Percentiles rank a stretch among this genome's conserved stretches.
These are phyloP conservation scores for Jacaranda copaia DNA, from an alignment of 257 asterid genomes.

Conservation along the genomic window DNA sequence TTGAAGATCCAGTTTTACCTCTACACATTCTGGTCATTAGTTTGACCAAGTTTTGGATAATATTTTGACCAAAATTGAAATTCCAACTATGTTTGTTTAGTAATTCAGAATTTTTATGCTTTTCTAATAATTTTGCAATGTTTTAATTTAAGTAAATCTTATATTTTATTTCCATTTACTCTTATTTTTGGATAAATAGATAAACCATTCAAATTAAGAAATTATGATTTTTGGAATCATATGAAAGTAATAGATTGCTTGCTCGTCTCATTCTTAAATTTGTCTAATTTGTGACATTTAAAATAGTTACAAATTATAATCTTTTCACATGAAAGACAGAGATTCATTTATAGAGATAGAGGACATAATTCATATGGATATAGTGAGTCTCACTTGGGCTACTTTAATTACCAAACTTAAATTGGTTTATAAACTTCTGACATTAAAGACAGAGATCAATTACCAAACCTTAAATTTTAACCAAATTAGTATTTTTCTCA, in stretches of 20 bases:
- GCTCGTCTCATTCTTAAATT: background rate
- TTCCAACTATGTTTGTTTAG: constrained; percentile 13
- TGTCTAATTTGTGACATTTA: background rate
- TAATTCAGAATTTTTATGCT: background rate
- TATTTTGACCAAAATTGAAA: background rate
- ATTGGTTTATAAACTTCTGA: background rate
- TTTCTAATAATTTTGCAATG: background rate
- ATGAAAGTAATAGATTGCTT: background rate
- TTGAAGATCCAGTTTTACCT: background rate
- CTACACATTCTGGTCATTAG: background rate
- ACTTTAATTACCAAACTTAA: too few relatives aligned
- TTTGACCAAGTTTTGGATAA: background rate
- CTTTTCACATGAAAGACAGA: background rate
- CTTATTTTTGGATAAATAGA: background rate
- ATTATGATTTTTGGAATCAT: background rate
- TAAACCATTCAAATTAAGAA: constrained; percentile 8
- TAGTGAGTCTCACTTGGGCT: too few relatives aligned
- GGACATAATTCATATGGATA: too few relatives aligned
- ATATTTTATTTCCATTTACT: background rate
- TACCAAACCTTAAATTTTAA: background rate
- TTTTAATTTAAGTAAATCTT: background rate
- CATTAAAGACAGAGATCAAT: background rate
- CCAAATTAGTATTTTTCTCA: background rate
- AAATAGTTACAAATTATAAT: background rate
- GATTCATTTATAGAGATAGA: too few relatives aligned